Conservation (phyloP, 352 stramenopile genomes). For the Pythium insidiosum region DNA sequence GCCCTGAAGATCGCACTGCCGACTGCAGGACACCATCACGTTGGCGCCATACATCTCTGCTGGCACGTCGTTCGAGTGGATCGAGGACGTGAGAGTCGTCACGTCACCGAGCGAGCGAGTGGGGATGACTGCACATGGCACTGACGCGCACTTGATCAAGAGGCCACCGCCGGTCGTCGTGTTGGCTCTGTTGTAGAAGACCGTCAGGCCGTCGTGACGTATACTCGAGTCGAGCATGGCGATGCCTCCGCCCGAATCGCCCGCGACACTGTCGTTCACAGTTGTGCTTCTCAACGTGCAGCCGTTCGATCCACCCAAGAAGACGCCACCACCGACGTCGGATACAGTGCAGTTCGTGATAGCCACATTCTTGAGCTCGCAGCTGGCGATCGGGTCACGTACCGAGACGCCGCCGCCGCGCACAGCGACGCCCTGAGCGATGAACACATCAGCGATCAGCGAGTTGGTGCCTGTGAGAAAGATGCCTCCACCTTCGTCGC, state of each 20-base stretch:
- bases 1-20: conserved; percentile 3
- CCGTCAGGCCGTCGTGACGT: too few species aligned
- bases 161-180: too few species aligned
- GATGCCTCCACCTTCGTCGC: neutral
- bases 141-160: too few species aligned
- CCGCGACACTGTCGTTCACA: conserved; percentile 3
- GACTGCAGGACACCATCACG: conserved; percentile 4
- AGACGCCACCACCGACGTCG: conserved; percentile 1
- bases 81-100: too few species aligned
- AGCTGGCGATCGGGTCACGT: neutral
- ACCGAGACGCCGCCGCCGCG: neutral
- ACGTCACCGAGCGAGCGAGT: too few species aligned
- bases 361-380: neutral
- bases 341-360: neutral
- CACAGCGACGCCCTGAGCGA: neutral
- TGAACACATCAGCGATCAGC: neutral
- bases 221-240: conserved; percentile 5
- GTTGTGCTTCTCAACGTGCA: neutral
- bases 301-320: conserved; percentile 1
- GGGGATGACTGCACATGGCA: too few species aligned
- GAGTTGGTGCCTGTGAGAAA: neutral
- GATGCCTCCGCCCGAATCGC: conserved; percentile 4
- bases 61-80: neutral
- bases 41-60: conserved; percentile 3
- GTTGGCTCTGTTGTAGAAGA: neutral